Evolutionary conservation across 768 basidiomycete genomes (phyloP).

Genomic region (Leccinellum rugosiceps): DNA sequence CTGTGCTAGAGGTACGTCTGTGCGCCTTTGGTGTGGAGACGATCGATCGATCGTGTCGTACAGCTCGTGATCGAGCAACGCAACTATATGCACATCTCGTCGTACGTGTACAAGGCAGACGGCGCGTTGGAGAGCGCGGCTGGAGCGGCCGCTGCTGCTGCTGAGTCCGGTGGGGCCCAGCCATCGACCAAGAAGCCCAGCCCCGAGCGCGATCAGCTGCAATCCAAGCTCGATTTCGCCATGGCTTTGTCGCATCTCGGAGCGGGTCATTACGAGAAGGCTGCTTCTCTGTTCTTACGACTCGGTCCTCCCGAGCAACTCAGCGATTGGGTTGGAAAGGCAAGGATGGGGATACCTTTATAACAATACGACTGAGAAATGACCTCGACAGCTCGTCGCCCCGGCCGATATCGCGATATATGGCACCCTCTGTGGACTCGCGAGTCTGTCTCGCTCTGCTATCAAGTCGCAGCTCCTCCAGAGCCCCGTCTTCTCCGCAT

Average conservation of each 20-base stretch:
- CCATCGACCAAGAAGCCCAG: conserved; percentile 43
- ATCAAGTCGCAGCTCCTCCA: conserved; percentile 69
- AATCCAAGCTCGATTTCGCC: conserved; percentile 79
- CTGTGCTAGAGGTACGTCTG: conserved; percentile 69
- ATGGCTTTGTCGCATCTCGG: conserved; percentile 74
- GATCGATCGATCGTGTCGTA: not conserved
- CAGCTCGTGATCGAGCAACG: conserved; percentile 83
- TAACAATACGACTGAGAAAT: not conserved
- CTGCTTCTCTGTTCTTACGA: conserved; percentile 69
- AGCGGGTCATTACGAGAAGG: conserved; percentile 72
- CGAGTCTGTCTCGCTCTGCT: conserved; percentile 64
- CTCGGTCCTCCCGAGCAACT: conserved; percentile 63
- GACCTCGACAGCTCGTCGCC: conserved; percentile 53
- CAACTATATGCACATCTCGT: conserved; percentile 82
- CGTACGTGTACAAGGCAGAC: conserved; percentile 97
- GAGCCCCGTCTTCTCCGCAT: conserved; percentile 66
- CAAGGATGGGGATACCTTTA: conserved; percentile 17
- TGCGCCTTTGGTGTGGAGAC: conserved; percentile 18
- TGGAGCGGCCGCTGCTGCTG: conserved; percentile 31
- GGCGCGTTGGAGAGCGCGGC: conserved; percentile 72
- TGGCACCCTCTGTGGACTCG: conserved; percentile 79
- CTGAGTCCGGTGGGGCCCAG: conserved; percentile 19
- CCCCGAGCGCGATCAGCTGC: conserved; percentile 59
- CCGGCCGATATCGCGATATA: conserved; percentile 86
- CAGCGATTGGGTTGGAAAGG: conserved; percentile 78